Percentiles rank a stretch among this genome's conserved stretches.
These are phyloP conservation scores for Amanita bisporigera DNA, from an alignment of 1,284 basidiomycete genomes.

Conservation along the genomic window DNA sequence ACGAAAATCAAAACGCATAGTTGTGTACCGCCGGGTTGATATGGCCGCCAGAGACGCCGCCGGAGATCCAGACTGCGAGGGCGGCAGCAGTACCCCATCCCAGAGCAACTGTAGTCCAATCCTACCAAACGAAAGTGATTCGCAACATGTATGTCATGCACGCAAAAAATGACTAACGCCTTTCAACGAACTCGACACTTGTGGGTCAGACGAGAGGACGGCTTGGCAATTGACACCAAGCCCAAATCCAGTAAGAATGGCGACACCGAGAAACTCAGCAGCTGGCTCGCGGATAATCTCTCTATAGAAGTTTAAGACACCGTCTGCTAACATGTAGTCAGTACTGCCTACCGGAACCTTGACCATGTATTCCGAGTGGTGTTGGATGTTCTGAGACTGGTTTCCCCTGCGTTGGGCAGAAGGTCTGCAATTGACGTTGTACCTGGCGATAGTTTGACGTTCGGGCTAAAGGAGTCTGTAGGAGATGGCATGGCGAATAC, in stretches of 20 bases:
- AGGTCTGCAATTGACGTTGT: neutral
- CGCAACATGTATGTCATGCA: neutral
- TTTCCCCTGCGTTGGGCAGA: neutral
- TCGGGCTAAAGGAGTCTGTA: neutral
- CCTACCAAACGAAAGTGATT: slow-evolving; percentile 42
- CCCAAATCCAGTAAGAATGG: slow-evolving; percentile 67
- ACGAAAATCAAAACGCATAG: neutral
- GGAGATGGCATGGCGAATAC: slow-evolving; percentile 4
- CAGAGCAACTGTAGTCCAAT: slow-evolving; percentile 61
- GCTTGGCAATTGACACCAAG: slow-evolving; percentile 68
- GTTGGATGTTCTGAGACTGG: neutral
- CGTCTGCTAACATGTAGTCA: neutral
- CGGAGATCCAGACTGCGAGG: slow-evolving; percentile 71
- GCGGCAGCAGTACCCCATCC: slow-evolving; percentile 73
- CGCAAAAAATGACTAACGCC: slow-evolving; percentile 56
- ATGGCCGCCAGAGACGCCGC: slow-evolving; percentile 76
- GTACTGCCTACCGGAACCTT: neutral
- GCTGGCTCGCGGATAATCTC: slow-evolving; percentile 59
- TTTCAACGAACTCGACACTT: slow-evolving; percentile 57
- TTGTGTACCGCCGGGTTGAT: slow-evolving; percentile 73
- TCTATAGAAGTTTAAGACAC: slow-evolving; percentile 31
- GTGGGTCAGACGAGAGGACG: slow-evolving; percentile 56
- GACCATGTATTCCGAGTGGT: neutral
- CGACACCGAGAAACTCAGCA: slow-evolving; percentile 65
- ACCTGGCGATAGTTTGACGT: neutral